Base-by-base conservation (phyloP, 768 basidiomycete genomes). In the Lentinula raphanica region DNA sequence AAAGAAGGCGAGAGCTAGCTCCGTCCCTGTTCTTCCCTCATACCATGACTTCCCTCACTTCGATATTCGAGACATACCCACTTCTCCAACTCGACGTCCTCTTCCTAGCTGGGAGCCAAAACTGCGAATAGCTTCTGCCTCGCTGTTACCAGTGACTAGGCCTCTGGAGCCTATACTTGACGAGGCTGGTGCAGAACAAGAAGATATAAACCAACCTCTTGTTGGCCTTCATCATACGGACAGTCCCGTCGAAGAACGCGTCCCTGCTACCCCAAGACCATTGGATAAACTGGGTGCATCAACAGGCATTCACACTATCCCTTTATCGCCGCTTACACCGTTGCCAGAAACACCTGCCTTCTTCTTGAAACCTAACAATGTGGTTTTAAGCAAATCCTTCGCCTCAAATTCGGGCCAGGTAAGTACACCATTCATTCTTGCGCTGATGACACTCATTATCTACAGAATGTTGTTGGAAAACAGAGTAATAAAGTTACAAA, bases 281-380 rank as follows among this genome's bases (percentile, higher is more conserved):
- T 15, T 31, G 17, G 27, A 57, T 15, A 27, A 2, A 13, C 19
- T 39, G 11, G 23, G 4, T 7, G 35, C 28, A 21, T 23, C 51
- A 23, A 15, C 36, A 13, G 35, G 28, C 11, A 25, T 39, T 44
- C 42, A 23, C 42, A 21, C 42, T 44, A 17, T 38, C 17, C 44
- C 31, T 5, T 9, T 57, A 23, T 57, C 56, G 21, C 56, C 56
- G 11, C 56, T 57, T 11, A 57, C 56, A n/a, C 56, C 56, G 15
- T n/a, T 57, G 13, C 35, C 56, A 12, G 46, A 48, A 49, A 57
- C 56, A 7, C 46, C 46, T 35, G 12, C 3, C 25, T 19, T 27
- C n/a, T 2, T 19, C 27, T 0, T 9, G 17, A 19, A 28, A 15
- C 25, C 29, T 36, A 32, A 12, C 11, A n/a, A n/a, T n/a, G n/a